Base-by-base conservation (phyloP, 2,329 filamentous ascomycete species). In the Paracoccidioides lutzii region DNA sequence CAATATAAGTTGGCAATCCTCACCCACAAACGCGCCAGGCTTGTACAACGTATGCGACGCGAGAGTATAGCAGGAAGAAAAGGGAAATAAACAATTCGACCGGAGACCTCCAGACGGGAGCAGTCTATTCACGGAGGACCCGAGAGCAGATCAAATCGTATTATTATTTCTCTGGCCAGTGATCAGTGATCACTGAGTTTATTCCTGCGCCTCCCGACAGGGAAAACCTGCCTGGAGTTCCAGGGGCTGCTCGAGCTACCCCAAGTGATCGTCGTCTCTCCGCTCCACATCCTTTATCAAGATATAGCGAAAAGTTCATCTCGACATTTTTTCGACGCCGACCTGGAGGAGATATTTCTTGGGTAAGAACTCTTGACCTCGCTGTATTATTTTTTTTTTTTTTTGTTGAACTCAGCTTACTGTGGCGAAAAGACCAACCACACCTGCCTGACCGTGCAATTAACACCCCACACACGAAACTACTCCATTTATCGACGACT, bases 271-370 rank as follows among this genome's bases (percentile, higher is more conserved):
- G 49, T 44, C 49, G 38, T 28, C 41, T n/a, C 32, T 40, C 37
- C 53, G 51, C 53, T 45, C 54, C 51, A 54, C 57, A 65, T 66
- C 66, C 66, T 60, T 55, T 55, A 53, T 58, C 63, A 67, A 42
- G 50, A 22, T 52, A n/a, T 38, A 52, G 37, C 50, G 33, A 52
- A 37, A 33, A 14, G 28, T 52, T 28, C 33, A 52, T 52, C 38
- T 32, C 38, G 22, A 52, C 28, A 38, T 38, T 42, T 52, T 40
- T 42, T 33, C 33, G 38, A 22, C 22, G 37, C 12, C 50, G 50
- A 52, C 33, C 50, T 30, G 28, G 35, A 41, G 12, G 35, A 40
- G 46, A 52, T 52, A 52, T 40, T 42, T 42, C 28, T 10, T 4
- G 38, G 33, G 50, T 35, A 41, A 33, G 30, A 41, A n/a, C 8